Evolutionary conservation across 164 flowering plant genomes (phyloP).

Genomic region (Vitis amurensis): DNA sequence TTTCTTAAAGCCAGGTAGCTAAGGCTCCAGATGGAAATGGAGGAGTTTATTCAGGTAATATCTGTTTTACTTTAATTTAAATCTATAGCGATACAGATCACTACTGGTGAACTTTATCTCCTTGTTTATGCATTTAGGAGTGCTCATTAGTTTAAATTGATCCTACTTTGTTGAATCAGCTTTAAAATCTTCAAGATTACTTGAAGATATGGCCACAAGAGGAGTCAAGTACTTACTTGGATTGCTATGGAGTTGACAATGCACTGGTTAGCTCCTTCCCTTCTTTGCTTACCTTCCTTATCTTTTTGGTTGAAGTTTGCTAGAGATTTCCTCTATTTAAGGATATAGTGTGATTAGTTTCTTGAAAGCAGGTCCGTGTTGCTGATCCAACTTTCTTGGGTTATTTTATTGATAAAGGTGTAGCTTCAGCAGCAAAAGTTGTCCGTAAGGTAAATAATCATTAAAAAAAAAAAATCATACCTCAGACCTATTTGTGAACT

Average conservation of each 20-base stretch:
- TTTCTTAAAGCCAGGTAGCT: conserved; percentile 69
- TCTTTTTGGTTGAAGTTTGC: background rate
- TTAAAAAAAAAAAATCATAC: background rate
- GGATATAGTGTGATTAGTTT: conserved; percentile 6
- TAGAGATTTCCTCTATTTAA: conserved; percentile 2
- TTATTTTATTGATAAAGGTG: conserved; percentile 91
- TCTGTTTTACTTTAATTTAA: background rate
- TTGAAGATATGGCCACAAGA: conserved; percentile 90
- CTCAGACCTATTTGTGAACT: no score
- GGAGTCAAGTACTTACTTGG: conserved; percentile 80
- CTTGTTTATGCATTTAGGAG: background rate
- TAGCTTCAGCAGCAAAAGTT: conserved; percentile 95
- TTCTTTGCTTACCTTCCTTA: conserved; percentile 2
- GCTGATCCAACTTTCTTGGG: conserved; percentile 98
- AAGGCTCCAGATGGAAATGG: conserved; percentile 99
- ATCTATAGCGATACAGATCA: background rate
- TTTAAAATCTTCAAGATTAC: conserved; percentile 67
- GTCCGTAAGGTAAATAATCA: conserved; percentile 79
- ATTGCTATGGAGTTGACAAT: conserved; percentile 98
- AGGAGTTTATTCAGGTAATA: conserved; percentile 88
- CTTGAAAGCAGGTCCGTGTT: conserved; percentile 80
- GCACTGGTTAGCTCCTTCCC: conserved; percentile 62
- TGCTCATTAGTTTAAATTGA: conserved; percentile 5
- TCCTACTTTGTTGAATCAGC: conserved; percentile 44
- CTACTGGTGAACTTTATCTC: background rate